Evolutionary conservation across 805 yeast genomes (phyloP).

Genomic region (Groenewaldozyma salmanticensis): DNA sequence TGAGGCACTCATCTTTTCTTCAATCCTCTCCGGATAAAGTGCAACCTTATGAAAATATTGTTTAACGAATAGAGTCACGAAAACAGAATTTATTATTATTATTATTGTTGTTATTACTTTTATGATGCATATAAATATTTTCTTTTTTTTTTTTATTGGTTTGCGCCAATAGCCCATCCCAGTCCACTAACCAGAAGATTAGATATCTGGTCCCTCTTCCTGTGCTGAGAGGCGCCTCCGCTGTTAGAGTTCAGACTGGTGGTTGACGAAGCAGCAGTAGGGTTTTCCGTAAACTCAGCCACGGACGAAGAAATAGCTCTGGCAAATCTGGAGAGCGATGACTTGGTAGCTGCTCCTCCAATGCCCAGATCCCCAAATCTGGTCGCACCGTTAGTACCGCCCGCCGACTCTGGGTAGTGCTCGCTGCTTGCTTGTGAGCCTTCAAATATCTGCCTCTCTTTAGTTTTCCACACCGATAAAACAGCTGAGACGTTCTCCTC

Average conservation of each 20-base stretch:
- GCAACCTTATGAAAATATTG: not conserved
- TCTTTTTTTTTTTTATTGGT: constrained; percentile 2
- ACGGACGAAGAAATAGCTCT: constrained; percentile 17
- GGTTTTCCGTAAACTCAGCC: constrained; percentile 7
- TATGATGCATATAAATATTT: no score
- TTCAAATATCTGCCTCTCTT: constrained; percentile 10
- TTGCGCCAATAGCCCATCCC: constrained; percentile 59
- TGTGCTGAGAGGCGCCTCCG: not conserved
- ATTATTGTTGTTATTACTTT: not conserved
- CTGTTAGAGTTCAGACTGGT: no score
- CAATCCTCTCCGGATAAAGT: not conserved
- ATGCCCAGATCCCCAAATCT: no score
- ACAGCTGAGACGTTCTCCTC: constrained; percentile 46
- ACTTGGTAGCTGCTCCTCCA: no score
- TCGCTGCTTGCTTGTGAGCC: not conserved
- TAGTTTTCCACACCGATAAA: constrained; percentile 47
- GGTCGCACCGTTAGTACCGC: not conserved
- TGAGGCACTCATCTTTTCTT: not conserved
- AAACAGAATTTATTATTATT: not conserved
- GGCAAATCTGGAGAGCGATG: constrained; percentile 14
- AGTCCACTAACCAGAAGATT: constrained; percentile 44
- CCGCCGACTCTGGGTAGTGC: not conserved
- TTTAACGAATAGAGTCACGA: not conserved
- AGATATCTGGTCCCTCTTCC: constrained; percentile 37
- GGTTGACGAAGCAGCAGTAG: not conserved